Conservation (phyloP, 805 yeast genomes). For the Saturnispora sekii region DNA sequence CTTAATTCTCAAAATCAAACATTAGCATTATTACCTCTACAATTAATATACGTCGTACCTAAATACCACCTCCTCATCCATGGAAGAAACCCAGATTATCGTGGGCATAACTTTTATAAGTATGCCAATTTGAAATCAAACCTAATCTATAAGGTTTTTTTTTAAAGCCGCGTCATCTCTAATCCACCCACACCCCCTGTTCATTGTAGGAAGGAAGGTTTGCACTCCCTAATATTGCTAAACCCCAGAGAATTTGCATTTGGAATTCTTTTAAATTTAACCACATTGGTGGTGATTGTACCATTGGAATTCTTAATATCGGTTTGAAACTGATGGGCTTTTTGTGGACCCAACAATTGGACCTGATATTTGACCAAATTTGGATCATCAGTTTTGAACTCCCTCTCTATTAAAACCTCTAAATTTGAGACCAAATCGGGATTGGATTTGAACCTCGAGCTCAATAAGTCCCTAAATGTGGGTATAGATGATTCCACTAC, state of each 20-base stretch:
- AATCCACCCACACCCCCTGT: too few species aligned
- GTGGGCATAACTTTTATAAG: too few species aligned
- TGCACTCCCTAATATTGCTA: conserved; percentile 34
- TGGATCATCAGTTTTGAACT: conserved; percentile 27
- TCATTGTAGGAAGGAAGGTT: conserved; percentile 32
- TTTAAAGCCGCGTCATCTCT: too few species aligned
- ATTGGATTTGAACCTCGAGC: background rate
- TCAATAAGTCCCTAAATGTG: too few species aligned
- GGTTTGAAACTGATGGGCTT: conserved; percentile 19
- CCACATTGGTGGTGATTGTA: conserved; percentile 28
- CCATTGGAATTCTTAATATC: conserved; percentile 23
- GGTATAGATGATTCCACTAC: too few species aligned
- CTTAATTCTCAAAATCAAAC: too few species aligned
- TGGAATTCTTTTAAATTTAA: conserved; percentile 35
- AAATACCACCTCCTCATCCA: too few species aligned
- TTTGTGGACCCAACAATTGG: conserved; percentile 19
- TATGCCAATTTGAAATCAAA: too few species aligned
- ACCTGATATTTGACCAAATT: conserved; percentile 28
- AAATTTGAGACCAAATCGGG: conserved; percentile 3
- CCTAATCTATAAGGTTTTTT: too few species aligned
- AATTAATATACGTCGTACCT: too few species aligned
- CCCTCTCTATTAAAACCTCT: conserved; percentile 25
- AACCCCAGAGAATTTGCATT: conserved; percentile 40
- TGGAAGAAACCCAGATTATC: too few species aligned
- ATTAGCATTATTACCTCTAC: too few species aligned